Base-by-base conservation (phyloP, 192 early-diverging fungal genomes). In the Thamnidium elegans region DNA sequence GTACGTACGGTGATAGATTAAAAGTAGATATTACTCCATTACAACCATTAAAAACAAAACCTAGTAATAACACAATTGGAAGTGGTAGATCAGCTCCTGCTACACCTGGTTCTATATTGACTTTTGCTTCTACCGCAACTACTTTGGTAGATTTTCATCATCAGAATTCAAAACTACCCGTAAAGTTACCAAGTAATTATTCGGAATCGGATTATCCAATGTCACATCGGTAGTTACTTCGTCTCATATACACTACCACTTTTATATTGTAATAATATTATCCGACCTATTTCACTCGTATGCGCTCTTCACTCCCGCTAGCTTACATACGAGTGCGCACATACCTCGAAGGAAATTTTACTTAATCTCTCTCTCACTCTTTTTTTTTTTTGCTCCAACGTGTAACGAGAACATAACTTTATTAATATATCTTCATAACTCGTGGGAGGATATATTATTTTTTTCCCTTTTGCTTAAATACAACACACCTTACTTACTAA, bases 81-180 rank as follows among this genome's bases (percentile, higher is more conserved):
- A 54, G 31, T 15, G 34, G 20, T n/a, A 11, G 21, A 8, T 48
- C 31, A 34, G 7, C 44, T 9, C 67, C 67, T 15, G 20, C 31
- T 15, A 68, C 59, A 30, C 67, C 67, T 17, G 59, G 51, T 3
- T 68, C 67, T 34, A 52, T 55, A 20, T 34, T 68, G 31, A 68
- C 67, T 21, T 62, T 68, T 43, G 52, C 59, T 14, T 68, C 67
- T 17, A 53, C 67, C 34, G 59, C 44, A 13, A 59, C 67, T 32
- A 66, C 64, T 9, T 47, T 66, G 11, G 39, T 68, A 11, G 67
- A 60, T 51, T 50, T 53, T 50, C 30, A 21, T 32, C 46, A 50
- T 62, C 26, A 1, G 26, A 50, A 21, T 34, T 39, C 36, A 39
- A 62, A 62, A 30, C 30, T 31, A 50, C 61, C 46, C 4, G 14